These are phyloP conservation scores for Simmondsia chinensis DNA, from an alignment of 148 eudicot species.

Conservation along the genomic window DNA sequence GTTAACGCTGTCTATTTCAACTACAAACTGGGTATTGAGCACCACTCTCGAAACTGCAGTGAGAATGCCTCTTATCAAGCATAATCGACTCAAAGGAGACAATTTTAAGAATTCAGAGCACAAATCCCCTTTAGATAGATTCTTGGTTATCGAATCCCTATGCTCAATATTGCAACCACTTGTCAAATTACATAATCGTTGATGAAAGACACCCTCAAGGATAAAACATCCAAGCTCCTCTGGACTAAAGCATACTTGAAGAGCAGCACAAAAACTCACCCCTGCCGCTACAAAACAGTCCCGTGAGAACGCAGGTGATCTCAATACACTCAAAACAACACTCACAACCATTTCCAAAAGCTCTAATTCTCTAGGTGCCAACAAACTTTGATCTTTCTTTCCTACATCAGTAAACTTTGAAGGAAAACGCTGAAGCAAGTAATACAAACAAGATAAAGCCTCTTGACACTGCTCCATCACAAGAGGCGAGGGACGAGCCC, in stretches of 20 bases:
- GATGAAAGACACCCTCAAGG: constrained; percentile 50
- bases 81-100: constrained; percentile 62
- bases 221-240: constrained; percentile 67
- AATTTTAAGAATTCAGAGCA: constrained; percentile 36
- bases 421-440: constrained; percentile 82
- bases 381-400: not conserved
- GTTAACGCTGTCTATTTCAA: constrained; percentile 10
- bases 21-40: constrained; percentile 43
- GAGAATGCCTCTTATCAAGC: constrained; percentile 87
- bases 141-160: constrained; percentile 23
- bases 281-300: constrained; percentile 96
- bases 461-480: constrained; percentile 98
- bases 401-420: constrained; percentile 26
- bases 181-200: constrained; percentile 16
- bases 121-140: constrained; percentile 59
- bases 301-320: constrained; percentile 66
- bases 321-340: constrained; percentile 47
- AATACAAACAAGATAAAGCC: constrained; percentile 81
- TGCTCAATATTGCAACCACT: constrained; percentile 15
- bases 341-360: constrained; percentile 36
- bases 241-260: constrained; percentile 62
- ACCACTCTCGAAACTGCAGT: constrained; percentile 76
- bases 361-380: constrained; percentile 2
- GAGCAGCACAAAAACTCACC: constrained; percentile 80
- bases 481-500: constrained; percentile 65